Base-by-base conservation (phyloP, 768 basidiomycete genomes). In the Russula vinacea region DNA sequence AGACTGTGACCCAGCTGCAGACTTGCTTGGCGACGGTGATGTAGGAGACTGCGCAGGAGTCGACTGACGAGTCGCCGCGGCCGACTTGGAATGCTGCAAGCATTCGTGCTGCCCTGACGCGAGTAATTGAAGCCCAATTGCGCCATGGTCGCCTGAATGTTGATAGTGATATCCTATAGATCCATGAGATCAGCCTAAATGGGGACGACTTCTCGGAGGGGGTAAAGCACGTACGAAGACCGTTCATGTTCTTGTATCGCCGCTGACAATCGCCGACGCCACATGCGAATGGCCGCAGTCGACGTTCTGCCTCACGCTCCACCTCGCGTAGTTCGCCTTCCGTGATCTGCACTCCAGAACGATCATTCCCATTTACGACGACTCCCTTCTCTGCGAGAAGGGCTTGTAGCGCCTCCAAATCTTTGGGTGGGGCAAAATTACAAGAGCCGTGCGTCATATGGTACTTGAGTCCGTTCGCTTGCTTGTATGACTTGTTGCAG, bases 181-280 rank as follows among this genome's bases (percentile, higher is more conserved):
- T 57, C 54, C 37, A 50, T 1, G 14, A 37, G 17, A 61, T 64
- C 17, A 67, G 67, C 14, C 45, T 10, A 67, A 56, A 45, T 62
- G 45, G 59, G 54, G 53, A 53, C n/a, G 44, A n/a, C 35, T 40
- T 37, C 32, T 33, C 42, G 45, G 13, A 29, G 39, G 33, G 58
- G 9, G n/a, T n/a, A 5, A 5, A 22, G 16, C 10, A 76, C 75
- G 62, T 62, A 77, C 91, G 77, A 66, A 98, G 78, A 0, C 96
- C 96, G 74, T 98, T 98, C 94, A 98, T 96, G 73, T 99, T 98
- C 83, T 98, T 94, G 79, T 98, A 98, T 72, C 95, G 76, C 72
- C 95, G 83, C 73, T 83, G 81, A 70, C 90, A 92, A 68, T 91
- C 89, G 22, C 90, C 90, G 6, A 95, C 89, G 7, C 91, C 88